phyloP scores from a whole-genome alignment of 306 rosid genomes.

The Casuarina cunninghamiana region DNA sequence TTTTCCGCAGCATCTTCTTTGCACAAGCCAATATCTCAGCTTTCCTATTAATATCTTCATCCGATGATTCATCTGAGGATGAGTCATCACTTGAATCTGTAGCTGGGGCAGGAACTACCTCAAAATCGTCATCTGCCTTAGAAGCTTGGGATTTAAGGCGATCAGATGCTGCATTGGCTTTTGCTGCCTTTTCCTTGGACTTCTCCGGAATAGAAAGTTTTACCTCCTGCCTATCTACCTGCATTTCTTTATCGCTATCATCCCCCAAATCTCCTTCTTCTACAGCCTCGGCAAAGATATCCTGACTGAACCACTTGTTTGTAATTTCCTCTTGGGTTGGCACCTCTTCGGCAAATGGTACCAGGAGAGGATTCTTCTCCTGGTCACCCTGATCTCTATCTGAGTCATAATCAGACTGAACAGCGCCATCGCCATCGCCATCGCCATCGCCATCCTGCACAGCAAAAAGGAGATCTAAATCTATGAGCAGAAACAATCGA shows the following conservation, averaged over 20 bases:
- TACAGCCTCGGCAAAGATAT: constrained; percentile 78
- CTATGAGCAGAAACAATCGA: neutral
- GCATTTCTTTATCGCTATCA: constrained; percentile 70
- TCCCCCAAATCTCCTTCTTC: constrained; percentile 65
- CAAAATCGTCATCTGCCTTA: constrained; percentile 54
- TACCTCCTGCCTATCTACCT: constrained; percentile 39
- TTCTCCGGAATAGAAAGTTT: constrained; percentile 35
- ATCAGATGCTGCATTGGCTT: constrained; percentile 19
- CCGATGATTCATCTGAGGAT: constrained; percentile 64
- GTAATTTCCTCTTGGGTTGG: constrained; percentile 74
- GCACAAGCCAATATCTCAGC: constrained; percentile 86
- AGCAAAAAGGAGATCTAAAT: constrained; percentile 27
- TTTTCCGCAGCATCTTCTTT: constrained; percentile 82
- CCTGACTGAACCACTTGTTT: constrained; percentile 87
- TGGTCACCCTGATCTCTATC: constrained; percentile 56
- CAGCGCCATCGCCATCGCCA: constrained; percentile 48
- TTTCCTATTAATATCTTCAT: constrained; percentile 46
- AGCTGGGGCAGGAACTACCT: constrained; percentile 79
- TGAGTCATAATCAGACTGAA: constrained; percentile 65
- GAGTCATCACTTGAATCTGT: constrained; percentile 86
- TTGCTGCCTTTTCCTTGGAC: constrained; percentile 37
- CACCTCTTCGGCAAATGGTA: constrained; percentile 68
- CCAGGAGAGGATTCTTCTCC: constrained; percentile 86
- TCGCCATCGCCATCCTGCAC: constrained; percentile 53
- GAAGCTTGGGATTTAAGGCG: constrained; percentile 33